phyloP scores from a whole-genome alignment of 805 yeast genomes.

The Blastobotrys americana region DNA sequence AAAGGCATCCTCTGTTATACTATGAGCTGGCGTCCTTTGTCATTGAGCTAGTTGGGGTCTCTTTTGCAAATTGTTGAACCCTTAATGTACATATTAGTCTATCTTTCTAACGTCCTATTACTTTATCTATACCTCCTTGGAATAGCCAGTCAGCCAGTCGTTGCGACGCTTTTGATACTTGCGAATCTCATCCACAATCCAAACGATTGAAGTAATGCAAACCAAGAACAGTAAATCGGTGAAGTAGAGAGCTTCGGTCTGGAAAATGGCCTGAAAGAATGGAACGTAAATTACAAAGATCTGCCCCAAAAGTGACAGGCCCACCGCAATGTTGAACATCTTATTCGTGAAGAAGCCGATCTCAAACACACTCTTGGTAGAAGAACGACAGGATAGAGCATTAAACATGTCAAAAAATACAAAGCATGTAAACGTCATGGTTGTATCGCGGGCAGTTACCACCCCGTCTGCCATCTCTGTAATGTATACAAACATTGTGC shows the following conservation, averaged over 20 bases:
- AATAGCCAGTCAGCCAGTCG: slow-evolving; percentile 18
- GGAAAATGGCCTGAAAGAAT: slow-evolving; percentile 85
- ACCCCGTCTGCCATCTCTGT: slow-evolving; percentile 75
- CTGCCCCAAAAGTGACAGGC: slow-evolving; percentile 83
- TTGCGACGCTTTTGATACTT: slow-evolving; percentile 40
- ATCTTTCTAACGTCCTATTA: not conserved
- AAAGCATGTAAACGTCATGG: slow-evolving; percentile 97
- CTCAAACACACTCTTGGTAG: slow-evolving; percentile 73
- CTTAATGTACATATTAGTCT: not conserved
- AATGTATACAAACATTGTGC: slow-evolving; percentile 81
- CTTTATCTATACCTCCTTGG: slow-evolving; percentile 17
- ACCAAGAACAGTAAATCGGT: slow-evolving; percentile 61
- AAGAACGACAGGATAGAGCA: slow-evolving; percentile 88
- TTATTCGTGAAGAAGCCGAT: slow-evolving; percentile 69
- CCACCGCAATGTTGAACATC: slow-evolving; percentile 92
- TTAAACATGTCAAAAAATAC: slow-evolving; percentile 95
- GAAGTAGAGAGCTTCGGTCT: slow-evolving; percentile 80
- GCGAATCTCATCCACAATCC: slow-evolving; percentile 76
- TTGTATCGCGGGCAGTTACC: slow-evolving; percentile 91
- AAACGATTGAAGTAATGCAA: slow-evolving; percentile 66
- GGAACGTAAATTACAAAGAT: slow-evolving; percentile 89
- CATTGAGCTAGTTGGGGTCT: not conserved
- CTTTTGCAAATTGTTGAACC: not conserved
- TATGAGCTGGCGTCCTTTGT: not conserved
- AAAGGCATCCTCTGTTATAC: slow-evolving; percentile 66